phyloP scores from a whole-genome alignment of 371 early-diverging fungal species.

The Zychaea mexicana region DNA sequence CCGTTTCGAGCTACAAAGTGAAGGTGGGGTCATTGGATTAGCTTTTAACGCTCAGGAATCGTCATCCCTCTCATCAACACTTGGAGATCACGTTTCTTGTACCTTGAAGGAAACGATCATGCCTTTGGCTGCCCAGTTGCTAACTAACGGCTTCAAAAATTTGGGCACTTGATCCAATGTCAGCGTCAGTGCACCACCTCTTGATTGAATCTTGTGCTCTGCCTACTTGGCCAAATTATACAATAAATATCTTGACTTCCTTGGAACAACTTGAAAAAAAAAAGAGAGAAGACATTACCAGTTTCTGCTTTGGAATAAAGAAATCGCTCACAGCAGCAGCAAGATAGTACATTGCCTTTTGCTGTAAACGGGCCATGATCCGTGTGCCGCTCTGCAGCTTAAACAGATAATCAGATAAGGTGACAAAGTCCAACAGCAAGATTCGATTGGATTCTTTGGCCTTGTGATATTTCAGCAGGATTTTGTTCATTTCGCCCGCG shows the following conservation, averaged over 20 bases:
- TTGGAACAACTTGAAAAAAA: background rate
- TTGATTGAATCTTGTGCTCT: conserved; percentile 97
- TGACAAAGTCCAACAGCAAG: conserved; percentile 84
- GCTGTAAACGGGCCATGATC: conserved; percentile 65
- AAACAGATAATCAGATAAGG: conserved; percentile 93
- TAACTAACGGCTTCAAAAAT: conserved; percentile 89
- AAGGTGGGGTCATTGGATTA: too few species aligned
- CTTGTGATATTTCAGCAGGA: conserved; percentile 59
- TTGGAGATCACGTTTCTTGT: conserved; percentile 1
- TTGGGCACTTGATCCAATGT: conserved; percentile 96
- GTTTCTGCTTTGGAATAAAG: conserved; percentile 87
- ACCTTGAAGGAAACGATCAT: conserved; percentile 97
- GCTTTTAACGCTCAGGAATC: too few species aligned
- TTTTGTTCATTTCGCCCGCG: conserved; percentile 59
- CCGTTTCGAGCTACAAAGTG: conserved; percentile 96
- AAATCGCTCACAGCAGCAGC: conserved; percentile 99
- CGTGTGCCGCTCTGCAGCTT: conserved; percentile 76
- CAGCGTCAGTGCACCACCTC: conserved; percentile 81
- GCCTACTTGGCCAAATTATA: conserved; percentile 39
- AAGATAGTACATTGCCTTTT: conserved; percentile 89
- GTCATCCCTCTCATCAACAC: background rate
- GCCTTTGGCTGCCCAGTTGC: conserved; percentile 85
- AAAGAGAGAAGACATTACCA: conserved; percentile 56
- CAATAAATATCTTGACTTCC: background rate
- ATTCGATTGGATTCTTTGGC: conserved; percentile 68